Percentiles rank a stretch among this genome's conserved stretches.
Evolutionary conservation across 2,329 filamentous ascomycete species (phyloP).

Genomic region (Fusarium clavum): DNA sequence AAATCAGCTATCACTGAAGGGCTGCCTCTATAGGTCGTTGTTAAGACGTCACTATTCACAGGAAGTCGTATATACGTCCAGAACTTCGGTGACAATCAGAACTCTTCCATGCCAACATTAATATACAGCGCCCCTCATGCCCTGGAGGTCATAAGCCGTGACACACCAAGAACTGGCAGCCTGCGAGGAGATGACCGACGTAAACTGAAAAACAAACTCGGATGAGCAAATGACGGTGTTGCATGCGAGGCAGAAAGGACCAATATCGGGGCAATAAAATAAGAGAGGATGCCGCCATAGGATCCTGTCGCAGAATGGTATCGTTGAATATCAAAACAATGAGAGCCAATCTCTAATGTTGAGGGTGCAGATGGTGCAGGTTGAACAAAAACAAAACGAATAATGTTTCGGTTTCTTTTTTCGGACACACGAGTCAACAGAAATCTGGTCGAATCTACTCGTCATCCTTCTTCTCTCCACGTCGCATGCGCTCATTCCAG

Average conservation of each 20-base stretch:
- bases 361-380: slow-evolving; percentile 14
- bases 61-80: not conserved
- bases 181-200: slow-evolving; percentile 3
- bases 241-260: slow-evolving; percentile 9
- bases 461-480: slow-evolving; percentile 49
- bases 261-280: slow-evolving; percentile 17
- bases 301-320: slow-evolving; percentile 49
- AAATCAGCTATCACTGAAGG: not conserved
- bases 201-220: slow-evolving; percentile 10
- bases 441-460: slow-evolving; percentile 34
- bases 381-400: slow-evolving; percentile 25
- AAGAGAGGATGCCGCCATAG: slow-evolving; percentile 24
- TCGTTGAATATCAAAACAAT: slow-evolving; percentile 44
- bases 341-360: slow-evolving; percentile 35
- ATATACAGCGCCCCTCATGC: slow-evolving; percentile 33
- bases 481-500: slow-evolving; percentile 71
- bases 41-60: slow-evolving; percentile 4
- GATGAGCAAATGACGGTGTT: slow-evolving; percentile 3
- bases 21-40: not conserved
- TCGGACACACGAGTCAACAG: slow-evolving; percentile 2
- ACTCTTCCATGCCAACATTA: slow-evolving; percentile 24
- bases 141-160: not conserved
- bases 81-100: slow-evolving; percentile 1
- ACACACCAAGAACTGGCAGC: slow-evolving; percentile 4
- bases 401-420: slow-evolving; percentile 12